phyloP scores from a whole-genome alignment of 2,329 filamentous ascomycete species.

The Penicillium psychrosexuale region DNA sequence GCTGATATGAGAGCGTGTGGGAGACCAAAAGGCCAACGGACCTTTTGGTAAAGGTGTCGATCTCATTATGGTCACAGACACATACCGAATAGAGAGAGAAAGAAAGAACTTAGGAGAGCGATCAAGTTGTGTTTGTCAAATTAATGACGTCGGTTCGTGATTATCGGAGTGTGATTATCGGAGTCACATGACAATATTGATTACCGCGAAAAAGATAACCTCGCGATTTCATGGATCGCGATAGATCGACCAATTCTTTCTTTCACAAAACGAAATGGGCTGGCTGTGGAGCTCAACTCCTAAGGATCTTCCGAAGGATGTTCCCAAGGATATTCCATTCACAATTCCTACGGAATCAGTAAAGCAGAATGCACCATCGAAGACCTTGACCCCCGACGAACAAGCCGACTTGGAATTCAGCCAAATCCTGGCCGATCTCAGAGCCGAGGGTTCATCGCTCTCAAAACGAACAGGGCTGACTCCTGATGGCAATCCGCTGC shows the following conservation, averaged over 20 bases:
- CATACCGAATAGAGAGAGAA: neutral
- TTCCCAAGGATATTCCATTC: slow-evolving; percentile 15
- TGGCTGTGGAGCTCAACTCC: slow-evolving; percentile 45
- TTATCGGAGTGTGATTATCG: neutral
- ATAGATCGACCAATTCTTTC: neutral
- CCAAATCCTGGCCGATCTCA: slow-evolving; percentile 51
- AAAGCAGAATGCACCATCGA: slow-evolving; percentile 22
- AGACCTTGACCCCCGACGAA: slow-evolving; percentile 43
- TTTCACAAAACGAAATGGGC: slow-evolving; percentile 38
- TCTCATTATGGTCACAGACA: slow-evolving; percentile 19
- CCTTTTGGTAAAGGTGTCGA: slow-evolving; percentile 12
- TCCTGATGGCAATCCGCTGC: slow-evolving; percentile 1
- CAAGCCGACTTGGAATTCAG: slow-evolving; percentile 55
- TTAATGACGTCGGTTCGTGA: slow-evolving; percentile 10
- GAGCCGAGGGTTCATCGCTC: slow-evolving; percentile 24
- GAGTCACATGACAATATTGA: slow-evolving; percentile 5
- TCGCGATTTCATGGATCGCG: neutral
- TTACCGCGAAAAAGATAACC: slow-evolving; percentile 7
- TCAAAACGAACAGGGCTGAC: slow-evolving; percentile 5
- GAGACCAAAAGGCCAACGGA: slow-evolving; percentile 6
- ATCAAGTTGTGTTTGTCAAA: neutral
- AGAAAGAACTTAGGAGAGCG: neutral
- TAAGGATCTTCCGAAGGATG: slow-evolving; percentile 19
- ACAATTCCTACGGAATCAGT: slow-evolving; percentile 13
- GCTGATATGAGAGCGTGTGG: neutral